Evolutionary conservation across 2,329 filamentous ascomycete genomes (phyloP).

Genomic region (Cadophora sp.): DNA sequence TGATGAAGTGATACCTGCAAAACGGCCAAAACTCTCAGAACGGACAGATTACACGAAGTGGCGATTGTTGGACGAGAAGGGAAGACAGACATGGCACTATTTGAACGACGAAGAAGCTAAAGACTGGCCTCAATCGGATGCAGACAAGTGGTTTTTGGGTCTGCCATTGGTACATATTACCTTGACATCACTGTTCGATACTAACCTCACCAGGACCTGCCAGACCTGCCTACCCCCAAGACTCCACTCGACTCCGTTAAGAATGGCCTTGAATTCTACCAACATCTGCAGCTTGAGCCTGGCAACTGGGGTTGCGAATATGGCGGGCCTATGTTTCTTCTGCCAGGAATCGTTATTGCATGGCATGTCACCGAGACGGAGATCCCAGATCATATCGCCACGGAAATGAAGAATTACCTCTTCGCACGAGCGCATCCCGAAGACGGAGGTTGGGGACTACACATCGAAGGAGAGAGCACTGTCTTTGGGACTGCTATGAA

Average conservation of each 20-base stretch:
- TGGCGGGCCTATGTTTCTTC: conserved; percentile 94
- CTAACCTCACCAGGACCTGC: conserved; percentile 65
- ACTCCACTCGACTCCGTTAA: conserved; percentile 78
- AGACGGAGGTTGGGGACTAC: conserved; percentile 96
- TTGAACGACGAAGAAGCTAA: conserved; percentile 74
- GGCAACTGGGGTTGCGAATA: conserved; percentile 99
- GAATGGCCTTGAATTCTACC: conserved; percentile 89
- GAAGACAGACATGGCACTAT: conserved; percentile 94
- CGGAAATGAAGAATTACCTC: conserved; percentile 92
- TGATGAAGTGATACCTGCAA: conserved; percentile 38
- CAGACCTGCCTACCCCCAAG: conserved; percentile 71
- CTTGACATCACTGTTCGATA: background rate
- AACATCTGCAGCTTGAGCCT: conserved; percentile 83
- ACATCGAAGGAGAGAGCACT: conserved; percentile 91
- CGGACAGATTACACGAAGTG: conserved; percentile 84
- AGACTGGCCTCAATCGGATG: conserved; percentile 83
- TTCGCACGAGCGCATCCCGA: conserved; percentile 83
- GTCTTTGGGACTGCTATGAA: conserved; percentile 92
- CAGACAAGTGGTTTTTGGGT: conserved; percentile 90
- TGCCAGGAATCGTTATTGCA: conserved; percentile 83
- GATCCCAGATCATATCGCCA: conserved; percentile 79
- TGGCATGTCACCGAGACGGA: conserved; percentile 91
- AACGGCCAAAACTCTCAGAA: conserved; percentile 55
- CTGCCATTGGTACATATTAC: conserved; percentile 70
- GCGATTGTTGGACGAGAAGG: conserved; percentile 82